Evolutionary conservation across 305 asterid genomes (phyloP).

Genomic region (Fraxinus paxiana): DNA sequence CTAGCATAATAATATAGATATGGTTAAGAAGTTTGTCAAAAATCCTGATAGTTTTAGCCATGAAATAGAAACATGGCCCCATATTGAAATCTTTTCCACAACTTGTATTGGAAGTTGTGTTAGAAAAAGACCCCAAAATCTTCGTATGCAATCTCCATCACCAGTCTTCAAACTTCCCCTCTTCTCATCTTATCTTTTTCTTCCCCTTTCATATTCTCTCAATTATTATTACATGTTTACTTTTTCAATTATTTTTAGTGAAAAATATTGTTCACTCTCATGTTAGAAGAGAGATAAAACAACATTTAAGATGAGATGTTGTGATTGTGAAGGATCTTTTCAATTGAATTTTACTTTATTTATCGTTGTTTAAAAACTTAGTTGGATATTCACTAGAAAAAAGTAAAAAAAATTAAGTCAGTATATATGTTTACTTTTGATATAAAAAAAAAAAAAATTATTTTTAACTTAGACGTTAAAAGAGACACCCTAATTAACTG

Average conservation of each 20-base stretch:
- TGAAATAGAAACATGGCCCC: slow-evolving; percentile 10
- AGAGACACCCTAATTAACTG: no score
- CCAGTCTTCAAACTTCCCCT: slow-evolving; percentile 19
- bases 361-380: neutral
- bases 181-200: slow-evolving; percentile 36
- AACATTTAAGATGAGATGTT: neutral
- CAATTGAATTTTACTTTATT: neutral
- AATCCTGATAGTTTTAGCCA: neutral
- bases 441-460: neutral
- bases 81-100: slow-evolving; percentile 22
- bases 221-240: neutral
- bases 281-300: neutral
- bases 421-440: no score
- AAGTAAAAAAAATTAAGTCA: neutral
- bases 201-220: slow-evolving; percentile 1
- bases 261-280: neutral
- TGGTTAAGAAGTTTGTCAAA: neutral
- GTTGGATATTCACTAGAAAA: neutral
- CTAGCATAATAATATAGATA: neutral
- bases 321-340: neutral
- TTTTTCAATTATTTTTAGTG: neutral
- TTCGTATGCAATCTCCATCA: slow-evolving; percentile 39
- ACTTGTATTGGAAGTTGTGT: slow-evolving; percentile 36
- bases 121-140: slow-evolving; percentile 34
- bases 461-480: neutral